These are phyloP conservation scores for Cephalotrichum gorgonifer DNA, from an alignment of 2,329 filamentous ascomycete species.

Conservation along the genomic window DNA sequence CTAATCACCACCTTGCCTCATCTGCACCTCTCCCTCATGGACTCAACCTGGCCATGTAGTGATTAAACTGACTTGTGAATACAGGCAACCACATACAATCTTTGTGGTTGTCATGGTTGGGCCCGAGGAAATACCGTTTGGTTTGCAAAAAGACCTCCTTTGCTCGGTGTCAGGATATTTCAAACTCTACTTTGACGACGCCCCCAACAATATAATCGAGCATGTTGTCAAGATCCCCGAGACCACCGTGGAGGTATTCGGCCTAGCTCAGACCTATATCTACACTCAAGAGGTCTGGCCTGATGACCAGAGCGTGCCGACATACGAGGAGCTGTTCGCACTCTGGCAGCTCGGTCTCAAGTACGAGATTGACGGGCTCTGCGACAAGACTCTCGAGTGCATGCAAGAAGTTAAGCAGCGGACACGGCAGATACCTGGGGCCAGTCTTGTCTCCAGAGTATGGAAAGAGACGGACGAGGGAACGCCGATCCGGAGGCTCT, in stretches of 20 bases:
- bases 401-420: slow-evolving; percentile 45
- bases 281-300: slow-evolving; percentile 39
- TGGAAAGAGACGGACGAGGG: slow-evolving; percentile 53
- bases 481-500: slow-evolving; percentile 46
- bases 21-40: background rate
- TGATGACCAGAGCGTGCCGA: slow-evolving; percentile 29
- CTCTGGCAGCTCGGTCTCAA: slow-evolving; percentile 46
- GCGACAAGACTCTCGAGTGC: slow-evolving; percentile 42
- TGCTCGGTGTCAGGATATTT: slow-evolving; percentile 41
- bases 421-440: slow-evolving; percentile 46
- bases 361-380: slow-evolving; percentile 43
- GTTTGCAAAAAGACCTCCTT: slow-evolving; percentile 48
- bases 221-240: slow-evolving; percentile 39
- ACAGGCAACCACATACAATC: slow-evolving; percentile 41
- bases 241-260: slow-evolving; percentile 38
- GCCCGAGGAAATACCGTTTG: slow-evolving; percentile 40
- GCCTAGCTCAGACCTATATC: slow-evolving; percentile 42
- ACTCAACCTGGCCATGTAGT: background rate
- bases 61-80: slow-evolving; percentile 5
- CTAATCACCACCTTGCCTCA: background rate
- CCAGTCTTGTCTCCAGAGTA: slow-evolving; percentile 47
- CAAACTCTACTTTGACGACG: slow-evolving; percentile 29
- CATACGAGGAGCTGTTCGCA: slow-evolving; percentile 43
- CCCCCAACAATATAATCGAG: slow-evolving; percentile 30
- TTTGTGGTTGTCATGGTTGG: slow-evolving; percentile 47